Evolutionary conservation across 1,284 basidiomycete species (phyloP), one percentile per base, ranked within the genome.

Genomic region (Apiotrichum siamense): DNA sequence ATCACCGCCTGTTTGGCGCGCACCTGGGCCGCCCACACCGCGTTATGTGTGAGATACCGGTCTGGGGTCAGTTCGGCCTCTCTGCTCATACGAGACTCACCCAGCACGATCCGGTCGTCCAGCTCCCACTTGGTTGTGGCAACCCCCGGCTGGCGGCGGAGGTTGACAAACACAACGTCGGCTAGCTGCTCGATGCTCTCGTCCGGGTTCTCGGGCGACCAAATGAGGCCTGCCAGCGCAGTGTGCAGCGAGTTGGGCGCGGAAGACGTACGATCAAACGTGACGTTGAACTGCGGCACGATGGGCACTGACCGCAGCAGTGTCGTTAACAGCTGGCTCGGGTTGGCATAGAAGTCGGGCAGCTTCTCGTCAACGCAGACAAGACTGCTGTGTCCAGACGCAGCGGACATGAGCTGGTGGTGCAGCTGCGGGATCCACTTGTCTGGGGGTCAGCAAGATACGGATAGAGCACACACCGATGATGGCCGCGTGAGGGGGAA

Each of bases 41-140:
- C 55, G 44, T 71, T 70, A 12, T 50, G 41, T 12, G 48, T 51
- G 54, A 70, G 47, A 42, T 66, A 72, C 3, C 70, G 65, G 49
- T 72, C 70, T 69, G 44, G 23, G 11, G 45, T 47, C 24, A 55
- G 44, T 40, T 6, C 12, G 23, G n/a, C n/a, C n/a, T n/a, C n/a
- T n/a, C n/a, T n/a, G n/a, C n/a, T n/a, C n/a, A n/a, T 3, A 4
- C n/a, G n/a, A 1, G 7, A 57, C 66, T 39, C 43, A 69, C 68
- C 69, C 1, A 72, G 55, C 1, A 62, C 55, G 11, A 70, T 52
- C 26, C 44, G 52, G 43, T 69, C 58, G 6, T 72, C 67, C 18
- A 70, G 41, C 38, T 63, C 47, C 67, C 67, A 72, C 18, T 65
- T 33, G 35, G 61, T 55, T 17, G 59, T 52, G 13, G 50, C 42